A percentile compares a stretch with the other conserved stretches of the same genome.
Conservation (phyloP, 768 basidiomycete species). For the Phaeolepiota aurea region DNA sequence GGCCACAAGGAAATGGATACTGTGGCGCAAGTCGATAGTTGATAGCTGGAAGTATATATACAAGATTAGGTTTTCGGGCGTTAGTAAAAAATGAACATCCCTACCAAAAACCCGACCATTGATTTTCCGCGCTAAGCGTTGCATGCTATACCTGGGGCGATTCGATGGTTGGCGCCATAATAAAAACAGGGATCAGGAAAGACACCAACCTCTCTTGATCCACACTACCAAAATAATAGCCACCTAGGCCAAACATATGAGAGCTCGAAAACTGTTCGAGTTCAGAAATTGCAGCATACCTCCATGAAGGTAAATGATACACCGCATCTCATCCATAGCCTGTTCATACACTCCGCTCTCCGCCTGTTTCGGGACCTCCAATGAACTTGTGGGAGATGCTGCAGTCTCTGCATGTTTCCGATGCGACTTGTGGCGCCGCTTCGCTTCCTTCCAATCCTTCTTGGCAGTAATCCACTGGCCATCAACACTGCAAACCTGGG, state of each 20-base stretch:
- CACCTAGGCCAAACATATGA: conserved; percentile 33
- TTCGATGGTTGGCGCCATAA: not conserved
- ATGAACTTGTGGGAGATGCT: not conserved
- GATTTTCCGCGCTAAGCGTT: conserved; percentile 86
- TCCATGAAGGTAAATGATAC: conserved; percentile 77
- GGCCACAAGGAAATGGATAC: conserved; percentile 90
- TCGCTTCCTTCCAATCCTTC: conserved; percentile 73
- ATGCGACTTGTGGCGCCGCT: conserved; percentile 44
- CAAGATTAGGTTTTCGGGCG: conserved; percentile 9
- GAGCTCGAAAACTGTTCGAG: not conserved
- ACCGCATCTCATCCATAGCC: conserved; percentile 79
- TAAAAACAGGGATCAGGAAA: no score
- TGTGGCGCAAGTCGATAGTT: conserved; percentile 90
- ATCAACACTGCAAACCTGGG: conserved; percentile 66
- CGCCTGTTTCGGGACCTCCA: conserved; percentile 9
- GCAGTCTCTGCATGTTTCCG: conserved; percentile 17
- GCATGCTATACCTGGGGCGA: conserved; percentile 59
- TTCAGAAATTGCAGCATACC: conserved; percentile 28
- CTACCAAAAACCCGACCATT: conserved; percentile 81
- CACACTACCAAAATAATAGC: conserved; percentile 79
- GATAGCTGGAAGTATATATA: conserved; percentile 54
- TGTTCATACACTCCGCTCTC: conserved; percentile 41
- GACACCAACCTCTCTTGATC: conserved; percentile 58
- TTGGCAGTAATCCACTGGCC: conserved; percentile 84
- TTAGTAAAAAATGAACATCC: conserved; percentile 8